These are phyloP conservation scores for Ogataea neopini DNA, from an alignment of 805 yeast genomes.

Conservation along the genomic window DNA sequence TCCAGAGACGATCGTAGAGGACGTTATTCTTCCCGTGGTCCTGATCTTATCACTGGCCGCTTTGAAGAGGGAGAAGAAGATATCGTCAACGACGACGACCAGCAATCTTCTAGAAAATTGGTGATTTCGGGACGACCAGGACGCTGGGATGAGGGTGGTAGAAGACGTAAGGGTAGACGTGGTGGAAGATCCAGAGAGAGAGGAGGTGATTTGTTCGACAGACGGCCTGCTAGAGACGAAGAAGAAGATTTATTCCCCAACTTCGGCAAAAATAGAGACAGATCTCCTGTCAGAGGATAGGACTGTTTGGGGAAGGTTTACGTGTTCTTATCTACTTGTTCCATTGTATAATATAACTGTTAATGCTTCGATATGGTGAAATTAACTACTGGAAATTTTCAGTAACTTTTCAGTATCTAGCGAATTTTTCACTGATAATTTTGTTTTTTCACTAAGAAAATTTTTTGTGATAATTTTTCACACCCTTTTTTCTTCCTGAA, in stretches of 20 bases:
- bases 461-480: not conserved
- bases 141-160: slow-evolving; percentile 13
- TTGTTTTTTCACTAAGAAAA: not conserved
- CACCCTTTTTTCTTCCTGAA: not conserved
- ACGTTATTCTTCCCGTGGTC: slow-evolving; percentile 12
- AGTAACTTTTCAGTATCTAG: too few species aligned
- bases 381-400: too few species aligned
- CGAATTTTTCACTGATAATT: too few species aligned
- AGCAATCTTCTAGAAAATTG: slow-evolving; percentile 9
- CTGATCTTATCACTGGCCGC: slow-evolving; percentile 38
- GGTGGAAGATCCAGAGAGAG: slow-evolving; percentile 18
- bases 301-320: too few species aligned
- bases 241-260: slow-evolving; percentile 42
- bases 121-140: slow-evolving; percentile 37
- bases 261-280: slow-evolving; percentile 26
- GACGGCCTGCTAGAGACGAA: slow-evolving; percentile 18
- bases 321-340: not conserved
- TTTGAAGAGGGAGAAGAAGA: slow-evolving; percentile 24
- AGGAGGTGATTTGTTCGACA: slow-evolving; percentile 11
- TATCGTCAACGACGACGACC: slow-evolving; percentile 1
- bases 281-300: slow-evolving; percentile 27
- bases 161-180: slow-evolving; percentile 17
- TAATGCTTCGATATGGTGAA: not conserved
- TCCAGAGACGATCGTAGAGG: slow-evolving; percentile 21
- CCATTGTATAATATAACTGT: not conserved